Conservation (phyloP, 441 rosid species). For the Capsella rubella region DNA sequence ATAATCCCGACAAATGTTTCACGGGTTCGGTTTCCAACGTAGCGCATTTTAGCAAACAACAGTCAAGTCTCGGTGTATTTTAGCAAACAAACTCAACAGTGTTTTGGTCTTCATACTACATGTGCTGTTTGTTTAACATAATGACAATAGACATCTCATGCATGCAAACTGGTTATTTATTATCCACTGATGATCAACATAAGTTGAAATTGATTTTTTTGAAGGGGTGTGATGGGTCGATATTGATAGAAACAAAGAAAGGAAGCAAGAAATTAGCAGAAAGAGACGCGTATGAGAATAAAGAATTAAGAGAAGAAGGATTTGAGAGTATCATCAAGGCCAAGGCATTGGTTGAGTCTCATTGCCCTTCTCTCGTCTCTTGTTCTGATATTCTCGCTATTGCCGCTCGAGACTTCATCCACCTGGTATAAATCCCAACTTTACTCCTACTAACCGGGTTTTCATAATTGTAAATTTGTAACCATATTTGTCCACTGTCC, state of each 20-base stretch:
- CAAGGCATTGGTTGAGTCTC: conserved; percentile 61
- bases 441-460: not conserved
- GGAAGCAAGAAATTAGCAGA: conserved; percentile 64
- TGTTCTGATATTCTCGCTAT: conserved; percentile 73
- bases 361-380: conserved; percentile 73
- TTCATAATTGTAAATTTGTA: too few relatives aligned
- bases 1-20: conserved; percentile 11
- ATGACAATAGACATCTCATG: not conserved
- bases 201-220: not conserved
- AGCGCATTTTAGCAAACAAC: conserved; percentile 16
- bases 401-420: conserved; percentile 77
- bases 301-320: conserved; percentile 59
- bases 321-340: conserved; percentile 58
- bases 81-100: not conserved
- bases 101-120: conserved; percentile 6
- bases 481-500: not conserved
- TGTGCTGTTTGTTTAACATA: not conserved
- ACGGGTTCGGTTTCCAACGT: not conserved
- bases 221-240: conserved; percentile 80
- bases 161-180: not conserved
- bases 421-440: conserved; percentile 54
- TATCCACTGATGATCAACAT: not conserved
- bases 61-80: not conserved
- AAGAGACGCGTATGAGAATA: conserved; percentile 61
- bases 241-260: conserved; percentile 57